Evolutionary conservation across 805 yeast genomes (phyloP).

Genomic region (Alloascoidea hylecoeti): DNA sequence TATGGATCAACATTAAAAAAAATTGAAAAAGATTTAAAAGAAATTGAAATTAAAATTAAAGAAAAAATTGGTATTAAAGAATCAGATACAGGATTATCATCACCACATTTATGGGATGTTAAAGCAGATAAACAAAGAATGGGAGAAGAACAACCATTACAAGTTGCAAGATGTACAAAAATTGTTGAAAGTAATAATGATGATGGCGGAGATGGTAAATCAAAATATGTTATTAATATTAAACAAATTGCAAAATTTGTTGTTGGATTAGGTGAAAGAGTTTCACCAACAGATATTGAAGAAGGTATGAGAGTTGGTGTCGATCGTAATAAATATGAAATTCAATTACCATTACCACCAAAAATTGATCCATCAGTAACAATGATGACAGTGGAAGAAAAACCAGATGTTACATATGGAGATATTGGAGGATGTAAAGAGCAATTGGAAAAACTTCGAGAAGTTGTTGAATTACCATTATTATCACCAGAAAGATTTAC

Average conservation of each 20-base stretch:
- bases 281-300: constrained; percentile 96
- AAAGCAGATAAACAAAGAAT: constrained; percentile 90
- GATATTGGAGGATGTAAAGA: constrained; percentile 99
- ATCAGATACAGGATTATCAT: constrained; percentile 94
- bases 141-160: constrained; percentile 90
- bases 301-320: constrained; percentile 99
- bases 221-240: constrained; percentile 89
- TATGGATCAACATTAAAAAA: constrained; percentile 70
- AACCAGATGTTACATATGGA: constrained; percentile 96
- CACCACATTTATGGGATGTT: constrained; percentile 96
- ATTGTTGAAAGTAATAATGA: constrained; percentile 40
- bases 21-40: constrained; percentile 78
- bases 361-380: constrained; percentile 96
- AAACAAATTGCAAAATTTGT: constrained; percentile 98
- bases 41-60: constrained; percentile 74
- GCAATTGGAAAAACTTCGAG: constrained; percentile 91
- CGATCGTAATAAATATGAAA: constrained; percentile 92
- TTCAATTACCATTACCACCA: constrained; percentile 95
- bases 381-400: constrained; percentile 99
- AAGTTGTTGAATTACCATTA: constrained; percentile 89
- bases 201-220: constrained; percentile 64
- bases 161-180: constrained; percentile 97
- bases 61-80: constrained; percentile 92
- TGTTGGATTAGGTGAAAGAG: constrained; percentile 91
- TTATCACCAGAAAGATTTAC: constrained; percentile 95